These are phyloP conservation scores for Tulasnella calospora DNA, from an alignment of 768 basidiomycete species.

Conservation along the genomic window DNA sequence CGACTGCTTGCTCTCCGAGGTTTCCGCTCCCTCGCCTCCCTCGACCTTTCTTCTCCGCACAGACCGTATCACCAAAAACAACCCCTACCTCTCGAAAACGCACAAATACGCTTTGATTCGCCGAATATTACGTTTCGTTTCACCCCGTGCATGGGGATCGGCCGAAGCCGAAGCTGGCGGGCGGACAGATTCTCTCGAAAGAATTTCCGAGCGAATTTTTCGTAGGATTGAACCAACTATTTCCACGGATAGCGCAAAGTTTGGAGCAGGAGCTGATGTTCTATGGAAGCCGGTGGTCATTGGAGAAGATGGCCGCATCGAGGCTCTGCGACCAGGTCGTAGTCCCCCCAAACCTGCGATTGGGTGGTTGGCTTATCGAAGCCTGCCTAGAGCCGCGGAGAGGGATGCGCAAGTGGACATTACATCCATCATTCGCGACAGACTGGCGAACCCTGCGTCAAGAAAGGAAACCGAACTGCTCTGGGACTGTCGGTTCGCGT, in stretches of 20 bases:
- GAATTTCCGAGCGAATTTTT: conserved; percentile 52
- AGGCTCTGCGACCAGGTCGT: background rate
- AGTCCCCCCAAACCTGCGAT: background rate
- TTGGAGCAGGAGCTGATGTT: conserved; percentile 58
- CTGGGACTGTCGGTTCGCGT: conserved; percentile 62
- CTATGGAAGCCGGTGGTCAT: conserved; percentile 50
- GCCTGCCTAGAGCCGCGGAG: background rate
- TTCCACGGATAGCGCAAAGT: conserved; percentile 35
- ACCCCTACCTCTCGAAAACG: conserved; percentile 30
- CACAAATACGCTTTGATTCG: conserved; percentile 34
- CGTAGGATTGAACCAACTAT: conserved; percentile 26
- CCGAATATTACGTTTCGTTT: conserved; percentile 60
- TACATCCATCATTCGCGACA: background rate
- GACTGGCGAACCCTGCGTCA: background rate
- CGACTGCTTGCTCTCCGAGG: background rate
- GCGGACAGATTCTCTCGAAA: conserved; percentile 43
- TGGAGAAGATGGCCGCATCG: conserved; percentile 20
- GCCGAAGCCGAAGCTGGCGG: conserved; percentile 57
- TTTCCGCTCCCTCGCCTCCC: conserved; percentile 40
- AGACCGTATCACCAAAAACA: background rate
- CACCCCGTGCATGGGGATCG: conserved; percentile 73
- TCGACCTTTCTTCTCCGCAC: conserved; percentile 35
- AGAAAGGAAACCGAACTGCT: conserved; percentile 40
- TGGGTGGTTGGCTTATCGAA: background rate
- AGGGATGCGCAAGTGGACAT: background rate